A percentile compares a stretch with the other conserved stretches of the same genome.
phyloP scores from a whole-genome alignment of 495 filamentous ascomycete species.

The Choiromyces venosus region DNA sequence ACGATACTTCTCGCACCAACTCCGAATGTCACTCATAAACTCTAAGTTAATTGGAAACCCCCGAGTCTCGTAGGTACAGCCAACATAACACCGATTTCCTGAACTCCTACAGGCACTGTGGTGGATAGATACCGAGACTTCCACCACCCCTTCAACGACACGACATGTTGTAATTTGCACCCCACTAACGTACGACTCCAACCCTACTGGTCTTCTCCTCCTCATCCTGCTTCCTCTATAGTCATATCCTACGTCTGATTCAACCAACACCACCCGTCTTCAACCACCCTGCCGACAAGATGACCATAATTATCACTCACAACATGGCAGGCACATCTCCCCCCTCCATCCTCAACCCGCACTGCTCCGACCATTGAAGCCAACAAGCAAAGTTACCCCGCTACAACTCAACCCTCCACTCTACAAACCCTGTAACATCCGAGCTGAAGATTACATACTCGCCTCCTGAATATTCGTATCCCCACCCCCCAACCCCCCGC shows the following conservation, averaged over 20 bases:
- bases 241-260: background rate
- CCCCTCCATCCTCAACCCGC: background rate
- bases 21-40: background rate
- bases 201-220: background rate
- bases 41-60: background rate
- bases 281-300: background rate
- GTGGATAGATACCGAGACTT: background rate
- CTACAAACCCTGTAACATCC: background rate
- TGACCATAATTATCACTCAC: background rate
- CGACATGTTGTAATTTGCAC: background rate
- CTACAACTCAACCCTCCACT: background rate
- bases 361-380: background rate
- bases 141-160: background rate
- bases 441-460: background rate
- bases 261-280: background rate
- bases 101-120: background rate
- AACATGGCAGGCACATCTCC: background rate
- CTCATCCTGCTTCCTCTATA: background rate
- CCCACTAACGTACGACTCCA: background rate
- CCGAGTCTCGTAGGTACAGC: background rate
- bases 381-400: background rate
- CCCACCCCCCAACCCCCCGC: background rate
- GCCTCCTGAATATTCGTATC: background rate
- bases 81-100: background rate
- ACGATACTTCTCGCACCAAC: background rate